Evolutionary conservation across 352 stramenopile species (phyloP), one percentile per base, ranked within the genome.

Genomic region (Globisporangium rhizosaccharum): DNA sequence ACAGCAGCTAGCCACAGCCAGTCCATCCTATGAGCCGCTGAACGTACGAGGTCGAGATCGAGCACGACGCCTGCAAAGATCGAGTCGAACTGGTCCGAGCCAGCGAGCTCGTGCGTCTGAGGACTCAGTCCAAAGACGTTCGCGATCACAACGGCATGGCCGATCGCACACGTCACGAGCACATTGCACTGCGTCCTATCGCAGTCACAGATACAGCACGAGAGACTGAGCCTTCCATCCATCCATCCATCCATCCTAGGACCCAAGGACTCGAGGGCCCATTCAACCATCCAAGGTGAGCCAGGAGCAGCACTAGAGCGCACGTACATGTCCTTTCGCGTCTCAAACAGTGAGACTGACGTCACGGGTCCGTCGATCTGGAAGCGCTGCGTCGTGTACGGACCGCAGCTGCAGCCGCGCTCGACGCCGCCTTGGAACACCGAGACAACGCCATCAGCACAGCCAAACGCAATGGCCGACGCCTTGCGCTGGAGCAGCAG

Each of bases 361-460:
- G 80, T 88, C 56, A 92, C 71, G 2, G 79, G 76, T 0, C 82
- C 79, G 52, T 84, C 74, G 48, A 88, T 54, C 33, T 80, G 76
- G 23, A 87, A 58, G 28, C 87, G 77, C 45, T 77, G 76, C 4
- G 56, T 66, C 18, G 68, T 63, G 46, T 79, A 86, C 12, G 82
- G 82, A 0, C 82, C 82, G 39, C 55, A 57, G 36, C 85, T 53
- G 33, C 67, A 71, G 10, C 53, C 55, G 48, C 65, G 57, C 12
- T 69, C 46, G 30, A 82, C 59, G 0, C 66, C 45, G 14, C 82
- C 76, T 9, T 71, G 55, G 41, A 85, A 80, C 2, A 90, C 71
- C 17, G 79, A 74, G 14, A 88, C 59, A 36, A 87, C 63, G 2
- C 79, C 82, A 53, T 92, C 79, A 33, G 82, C 72, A 65, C 82